Conservation (phyloP, 345 rosid species). For the Lumnitzera racemosa region DNA sequence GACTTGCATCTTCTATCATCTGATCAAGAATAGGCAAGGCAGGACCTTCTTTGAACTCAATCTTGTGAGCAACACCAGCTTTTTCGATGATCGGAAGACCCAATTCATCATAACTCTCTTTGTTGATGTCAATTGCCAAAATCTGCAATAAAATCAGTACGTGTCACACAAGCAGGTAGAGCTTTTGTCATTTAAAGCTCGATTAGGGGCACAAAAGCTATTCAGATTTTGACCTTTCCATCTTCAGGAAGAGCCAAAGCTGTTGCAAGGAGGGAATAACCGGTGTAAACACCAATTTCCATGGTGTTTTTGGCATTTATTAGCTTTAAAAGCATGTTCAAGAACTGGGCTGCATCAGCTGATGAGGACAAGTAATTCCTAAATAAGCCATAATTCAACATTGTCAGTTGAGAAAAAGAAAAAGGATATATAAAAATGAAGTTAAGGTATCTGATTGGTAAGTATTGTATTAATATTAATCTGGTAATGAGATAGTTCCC, state of each 20-base stretch:
- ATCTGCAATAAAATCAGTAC: constrained; percentile 21
- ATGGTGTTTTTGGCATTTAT: constrained; percentile 97
- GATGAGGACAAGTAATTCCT: constrained; percentile 98
- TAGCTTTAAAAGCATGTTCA: constrained; percentile 88
- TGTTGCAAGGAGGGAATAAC: constrained; percentile 91
- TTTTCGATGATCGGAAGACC: constrained; percentile 74
- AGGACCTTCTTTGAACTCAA: constrained; percentile 85
- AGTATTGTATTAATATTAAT: no score
- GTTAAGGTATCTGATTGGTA: no score
- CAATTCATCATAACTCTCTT: constrained; percentile 57
- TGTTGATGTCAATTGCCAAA: constrained; percentile 82
- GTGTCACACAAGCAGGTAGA: no score
- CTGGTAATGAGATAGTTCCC: no score
- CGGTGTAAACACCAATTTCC: constrained; percentile 99
- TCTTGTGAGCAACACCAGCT: constrained; percentile 91
- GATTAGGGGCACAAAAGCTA: no score
- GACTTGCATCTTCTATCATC: constrained; percentile 63
- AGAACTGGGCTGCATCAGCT: constrained; percentile 94
- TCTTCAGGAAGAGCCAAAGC: constrained; percentile 96
- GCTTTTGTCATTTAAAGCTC: no score
- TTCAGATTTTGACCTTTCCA: constrained; percentile 49
- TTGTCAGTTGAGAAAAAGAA: background rate
- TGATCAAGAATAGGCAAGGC: constrained; percentile 79
- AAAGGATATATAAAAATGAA: background rate
- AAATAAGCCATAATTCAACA: constrained; percentile 3